Evolutionary conservation across 2,329 filamentous ascomycete genomes (phyloP), one percentile per base, ranked within the genome.

Genomic region (Colletotrichum navitas): DNA sequence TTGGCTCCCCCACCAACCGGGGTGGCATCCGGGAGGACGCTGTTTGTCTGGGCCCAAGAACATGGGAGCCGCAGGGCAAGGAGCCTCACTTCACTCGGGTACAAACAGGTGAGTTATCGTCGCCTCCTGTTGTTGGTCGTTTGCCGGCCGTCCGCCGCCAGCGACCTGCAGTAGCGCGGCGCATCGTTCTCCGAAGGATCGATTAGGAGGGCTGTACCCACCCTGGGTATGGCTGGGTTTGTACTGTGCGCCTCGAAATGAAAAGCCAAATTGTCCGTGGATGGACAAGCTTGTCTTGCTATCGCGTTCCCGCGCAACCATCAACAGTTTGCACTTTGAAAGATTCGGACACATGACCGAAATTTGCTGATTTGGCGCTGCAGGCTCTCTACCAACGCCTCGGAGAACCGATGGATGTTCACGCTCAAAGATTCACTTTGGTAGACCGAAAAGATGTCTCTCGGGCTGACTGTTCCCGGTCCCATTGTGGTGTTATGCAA

Each of bases 281-380:
- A 6, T 1, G 64, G 21, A 7, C 4, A 58, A 54, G 66, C 54
- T 59, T 52, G 24, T 56, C 24, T 62, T 51, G 6, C 5, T n/a
- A 14, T 34, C n/a, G 51, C n/a, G 66, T 69, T 69, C 29, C 66
- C 52, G 36, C 52, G 66, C 66, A 69, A 69, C 66, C 45, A 62
- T 66, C 29, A 36, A 49, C 34, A 24, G 16, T 12, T 16, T 3
- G 6, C 14, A 14, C 21, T 4, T 12, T 14, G 12, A 5, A 12
- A 39, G 29, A 21, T 3, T 14, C 18, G 18, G 11, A n/a, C 26
- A 11, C 52, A 7, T 34, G 29, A 29, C 21, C 16, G 29, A 34
- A 36, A 1, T 39, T 18, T 8, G 14, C n/a, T 18, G 21, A 24
- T 2, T 14, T 14, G 10, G 18, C 2, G 7, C 11, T 8, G 34